phyloP scores from a whole-genome alignment of 768 basidiomycete species.

The Leccinum rimulosum region DNA sequence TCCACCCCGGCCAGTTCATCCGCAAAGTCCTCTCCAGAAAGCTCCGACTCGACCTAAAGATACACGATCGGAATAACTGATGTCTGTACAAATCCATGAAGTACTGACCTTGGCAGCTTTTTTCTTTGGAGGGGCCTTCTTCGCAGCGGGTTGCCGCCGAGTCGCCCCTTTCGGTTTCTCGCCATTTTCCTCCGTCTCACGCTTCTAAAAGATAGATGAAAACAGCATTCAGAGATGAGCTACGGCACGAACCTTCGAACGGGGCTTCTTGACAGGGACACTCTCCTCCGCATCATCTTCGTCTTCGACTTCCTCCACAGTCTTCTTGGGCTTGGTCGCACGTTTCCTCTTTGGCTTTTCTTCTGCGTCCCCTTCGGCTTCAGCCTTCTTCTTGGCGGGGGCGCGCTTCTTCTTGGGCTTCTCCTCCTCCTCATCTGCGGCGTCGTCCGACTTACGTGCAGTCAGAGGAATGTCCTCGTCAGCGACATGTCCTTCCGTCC shows the following conservation, averaged over 20 bases:
- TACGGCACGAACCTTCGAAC: constrained; percentile 33
- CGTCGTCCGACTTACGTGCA: constrained; percentile 57
- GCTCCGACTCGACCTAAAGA: constrained; percentile 35
- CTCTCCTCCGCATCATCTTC: constrained; percentile 35
- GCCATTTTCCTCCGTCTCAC: constrained; percentile 30
- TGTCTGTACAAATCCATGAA: neutral
- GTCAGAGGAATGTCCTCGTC: constrained; percentile 80
- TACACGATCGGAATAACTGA: neutral
- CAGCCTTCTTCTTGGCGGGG: constrained; percentile 35
- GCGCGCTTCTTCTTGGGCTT: constrained; percentile 53
- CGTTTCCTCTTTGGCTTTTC: constrained; percentile 38
- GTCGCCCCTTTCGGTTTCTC: constrained; percentile 50
- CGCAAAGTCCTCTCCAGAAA: constrained; percentile 46
- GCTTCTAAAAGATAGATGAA: constrained; percentile 28
- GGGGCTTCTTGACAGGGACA: constrained; percentile 35
- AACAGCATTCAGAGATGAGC: constrained; percentile 4
- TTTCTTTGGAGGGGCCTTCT: constrained; percentile 49
- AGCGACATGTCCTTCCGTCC: constrained; percentile 73
- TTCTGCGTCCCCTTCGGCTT: constrained; percentile 35
- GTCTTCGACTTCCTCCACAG: constrained; percentile 33
- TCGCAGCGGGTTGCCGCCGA: constrained; percentile 38
- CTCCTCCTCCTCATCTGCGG: constrained; percentile 48
- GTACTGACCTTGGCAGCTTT: constrained; percentile 37
- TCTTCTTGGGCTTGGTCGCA: constrained; percentile 31
- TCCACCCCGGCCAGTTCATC: constrained; percentile 45